Base-by-base conservation (phyloP, 257 asterid genomes). In the Plectranthus barbatus region DNA sequence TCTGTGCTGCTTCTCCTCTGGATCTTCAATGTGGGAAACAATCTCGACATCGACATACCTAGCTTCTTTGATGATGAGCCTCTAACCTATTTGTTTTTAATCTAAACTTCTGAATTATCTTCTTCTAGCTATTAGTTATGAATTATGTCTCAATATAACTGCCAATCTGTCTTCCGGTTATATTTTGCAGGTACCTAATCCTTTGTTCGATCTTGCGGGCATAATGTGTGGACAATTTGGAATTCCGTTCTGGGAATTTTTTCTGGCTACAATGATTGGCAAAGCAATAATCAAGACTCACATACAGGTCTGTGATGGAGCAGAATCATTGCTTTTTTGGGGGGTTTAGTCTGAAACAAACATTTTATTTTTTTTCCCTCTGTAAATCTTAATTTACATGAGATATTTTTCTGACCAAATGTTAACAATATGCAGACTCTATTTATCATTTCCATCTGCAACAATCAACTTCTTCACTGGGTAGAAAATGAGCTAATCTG, bases 181-280 rank as follows among this genome's bases (percentile, higher is more conserved):
- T 66, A 52, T 59, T 66, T 58, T 67, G 51, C 71, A 91, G 98
- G 86, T 91, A 20, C 98, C 98, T 12, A 91, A 91, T 80, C 98
- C 98, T 54, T 66, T 91, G 64, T 91, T 91, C 80, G 98, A 91
- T 76, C 95, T 91, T 53, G 98, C 98, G 37, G 98, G 98, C 65
- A 91, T 91, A 73, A 91, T 91, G 96, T 87, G 98, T 39, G 98
- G 98, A 50, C 96, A 91, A 72, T 91, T 91, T 20, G 95, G 95
- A 48, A 79, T 91, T 59, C 88, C 96, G 53, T 91, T 91, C 74
- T 91, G 95, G 96, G 76, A 88, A 77, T 91, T 91, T 52, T 91
- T 91, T 59, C 69, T 84, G 31, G 96, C 98, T 56, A 88, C 98
- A 8, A 61, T 86, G 81, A 74, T 91, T 7, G 98, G 98, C 56